These are phyloP conservation scores for Chytriomyces sp. DNA, from an alignment of 192 early-diverging fungal species.

Conservation along the genomic window DNA sequence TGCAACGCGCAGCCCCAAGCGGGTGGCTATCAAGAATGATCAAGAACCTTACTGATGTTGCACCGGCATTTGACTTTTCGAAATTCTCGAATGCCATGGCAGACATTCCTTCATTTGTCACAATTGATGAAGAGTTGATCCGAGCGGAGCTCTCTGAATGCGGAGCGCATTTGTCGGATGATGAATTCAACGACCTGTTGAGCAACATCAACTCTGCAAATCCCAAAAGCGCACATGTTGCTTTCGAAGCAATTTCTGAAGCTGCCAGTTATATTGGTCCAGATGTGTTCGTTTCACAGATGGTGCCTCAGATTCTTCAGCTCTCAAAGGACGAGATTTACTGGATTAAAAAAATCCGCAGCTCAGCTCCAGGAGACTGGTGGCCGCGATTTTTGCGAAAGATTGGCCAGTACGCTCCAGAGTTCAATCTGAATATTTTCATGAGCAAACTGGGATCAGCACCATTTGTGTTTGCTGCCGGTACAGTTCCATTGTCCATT, in stretches of 20 bases:
- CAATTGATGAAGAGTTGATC: conserved; percentile 21
- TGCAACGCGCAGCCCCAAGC: conserved; percentile 9
- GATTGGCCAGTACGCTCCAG: conserved; percentile 12
- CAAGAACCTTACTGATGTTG: conserved; percentile 18
- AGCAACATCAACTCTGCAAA: conserved; percentile 7
- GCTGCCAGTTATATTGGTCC: conserved; percentile 24
- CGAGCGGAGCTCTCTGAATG: conserved; percentile 1
- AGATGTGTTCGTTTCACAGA: conserved; percentile 9
- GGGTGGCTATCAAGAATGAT: conserved; percentile 31
- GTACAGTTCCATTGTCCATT: conserved; percentile 3
- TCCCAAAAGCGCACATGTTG: conserved; percentile 14
- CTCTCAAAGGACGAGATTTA: conserved; percentile 10
- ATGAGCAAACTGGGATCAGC: conserved; percentile 1
- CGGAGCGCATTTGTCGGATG: conserved; percentile 18
- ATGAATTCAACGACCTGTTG: conserved; percentile 11
- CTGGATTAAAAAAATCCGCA: conserved; percentile 26
- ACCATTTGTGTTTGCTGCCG: neutral
- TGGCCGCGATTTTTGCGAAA: conserved; percentile 27
- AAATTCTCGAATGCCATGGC: conserved; percentile 17
- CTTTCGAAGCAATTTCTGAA: conserved; percentile 32
- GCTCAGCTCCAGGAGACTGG: conserved; percentile 26
- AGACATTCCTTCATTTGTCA: conserved; percentile 12
- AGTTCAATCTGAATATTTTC: conserved; percentile 17
- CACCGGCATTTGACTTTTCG: conserved; percentile 26
- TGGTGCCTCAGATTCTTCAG: conserved; percentile 14